A percentile compares a stretch with the other conserved stretches of the same genome.
Evolutionary conservation across 352 stramenopile genomes (phyloP).

Genomic region (Phytophthora cajani): DNA sequence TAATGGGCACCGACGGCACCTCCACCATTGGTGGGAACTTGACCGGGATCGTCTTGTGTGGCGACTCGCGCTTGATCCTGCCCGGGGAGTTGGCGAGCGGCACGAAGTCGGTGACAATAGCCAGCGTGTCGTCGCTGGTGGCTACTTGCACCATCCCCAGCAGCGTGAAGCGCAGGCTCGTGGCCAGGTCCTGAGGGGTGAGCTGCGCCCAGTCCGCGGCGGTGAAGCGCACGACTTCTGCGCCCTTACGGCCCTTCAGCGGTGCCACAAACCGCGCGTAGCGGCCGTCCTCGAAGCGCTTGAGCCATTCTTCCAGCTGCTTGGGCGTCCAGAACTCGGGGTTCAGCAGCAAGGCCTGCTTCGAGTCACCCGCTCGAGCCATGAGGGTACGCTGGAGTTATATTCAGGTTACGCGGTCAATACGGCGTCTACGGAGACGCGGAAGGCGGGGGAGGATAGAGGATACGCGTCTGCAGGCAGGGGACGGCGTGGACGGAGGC

Average conservation of each 20-base stretch:
- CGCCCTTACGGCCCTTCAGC: conserved; percentile 67
- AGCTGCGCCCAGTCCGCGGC: conserved; percentile 64
- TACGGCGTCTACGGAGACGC: conserved; percentile 1
- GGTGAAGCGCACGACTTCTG: conserved; percentile 74
- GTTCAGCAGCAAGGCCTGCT: conserved; percentile 84
- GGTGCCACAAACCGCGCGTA: conserved; percentile 61
- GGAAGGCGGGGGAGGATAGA: conserved; percentile 2
- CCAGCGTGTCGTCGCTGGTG: conserved; percentile 57
- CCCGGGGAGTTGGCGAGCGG: conserved; percentile 38
- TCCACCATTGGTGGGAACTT: conserved; percentile 88
- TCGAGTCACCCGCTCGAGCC: conserved; percentile 54
- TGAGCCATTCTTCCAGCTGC: conserved; percentile 82
- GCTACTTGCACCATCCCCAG: conserved; percentile 88
- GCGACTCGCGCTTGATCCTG: conserved; percentile 23
- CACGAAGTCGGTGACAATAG: conserved; percentile 86
- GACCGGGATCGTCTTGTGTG: conserved; percentile 45
- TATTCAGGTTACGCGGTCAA: neutral
- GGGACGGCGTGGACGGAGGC: neutral
- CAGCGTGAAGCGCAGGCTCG: conserved; percentile 85
- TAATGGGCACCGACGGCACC: conserved; percentile 65
- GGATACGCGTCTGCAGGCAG: conserved; percentile 7
- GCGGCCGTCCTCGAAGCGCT: conserved; percentile 74
- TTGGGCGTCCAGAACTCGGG: conserved; percentile 83
- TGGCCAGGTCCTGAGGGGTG: conserved; percentile 68
- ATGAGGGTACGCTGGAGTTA: conserved; percentile 46